Percentiles rank a stretch among this genome's conserved stretches.
Evolutionary conservation across 2,329 filamentous ascomycete genomes (phyloP).

Genomic region (Stemphylium vesicarium): DNA sequence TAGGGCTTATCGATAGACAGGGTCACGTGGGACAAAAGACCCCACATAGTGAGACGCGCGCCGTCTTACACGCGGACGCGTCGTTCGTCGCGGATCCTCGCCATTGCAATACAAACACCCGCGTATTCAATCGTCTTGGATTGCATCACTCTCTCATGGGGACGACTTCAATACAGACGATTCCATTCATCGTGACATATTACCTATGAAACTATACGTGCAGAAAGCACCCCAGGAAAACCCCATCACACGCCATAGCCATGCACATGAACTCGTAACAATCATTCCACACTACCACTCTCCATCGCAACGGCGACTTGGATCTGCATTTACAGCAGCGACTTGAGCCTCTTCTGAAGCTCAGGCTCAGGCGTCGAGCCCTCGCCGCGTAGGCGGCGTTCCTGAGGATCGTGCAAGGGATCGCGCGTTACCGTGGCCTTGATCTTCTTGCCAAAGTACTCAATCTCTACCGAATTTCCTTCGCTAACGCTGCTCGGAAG

Average conservation of each 20-base stretch:
- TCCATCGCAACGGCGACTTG: conserved; percentile 27
- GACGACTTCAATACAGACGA: not conserved
- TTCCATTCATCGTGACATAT: not conserved
- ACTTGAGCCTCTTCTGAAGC: conserved; percentile 30
- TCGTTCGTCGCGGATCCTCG: not conserved
- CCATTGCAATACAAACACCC: not conserved
- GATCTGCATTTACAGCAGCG: conserved; percentile 23
- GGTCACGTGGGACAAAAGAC: not conserved
- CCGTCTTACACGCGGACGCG: not conserved
- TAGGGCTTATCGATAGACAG: conserved; percentile 7
- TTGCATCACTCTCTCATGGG: not conserved
- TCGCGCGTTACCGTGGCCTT: conserved; percentile 61
- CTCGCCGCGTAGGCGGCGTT: conserved; percentile 44
- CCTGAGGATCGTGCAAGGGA: conserved; percentile 56
- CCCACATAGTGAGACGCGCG: too few relatives aligned
- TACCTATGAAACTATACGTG: not conserved
- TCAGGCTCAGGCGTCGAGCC: conserved; percentile 23
- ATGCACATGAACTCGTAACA: conserved; percentile 19
- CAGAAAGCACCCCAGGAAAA: not conserved
- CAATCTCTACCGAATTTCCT: conserved; percentile 62
- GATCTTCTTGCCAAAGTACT: conserved; percentile 65
- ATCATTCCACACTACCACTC: conserved; percentile 17
- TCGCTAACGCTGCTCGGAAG: conserved; percentile 57
- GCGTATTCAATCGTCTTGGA: not conserved
- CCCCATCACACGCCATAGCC: conserved; percentile 2